Base-by-base conservation (phyloP, 495 filamentous ascomycete species). In the Collariella sp. region DNA sequence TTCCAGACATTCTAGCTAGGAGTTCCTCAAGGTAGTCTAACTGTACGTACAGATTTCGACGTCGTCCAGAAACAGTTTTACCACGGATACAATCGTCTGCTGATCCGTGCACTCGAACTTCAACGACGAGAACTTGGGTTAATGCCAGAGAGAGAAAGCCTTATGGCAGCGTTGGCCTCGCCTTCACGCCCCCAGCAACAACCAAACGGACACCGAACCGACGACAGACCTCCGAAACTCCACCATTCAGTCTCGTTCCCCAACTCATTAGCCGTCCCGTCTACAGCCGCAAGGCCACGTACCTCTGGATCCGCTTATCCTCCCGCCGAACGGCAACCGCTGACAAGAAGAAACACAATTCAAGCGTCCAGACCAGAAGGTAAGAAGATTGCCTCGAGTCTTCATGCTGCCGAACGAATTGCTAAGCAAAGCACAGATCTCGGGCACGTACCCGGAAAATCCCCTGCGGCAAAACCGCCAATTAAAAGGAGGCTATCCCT, bases 41-140 rank as follows among this genome's bases (percentile, higher is more conserved):
- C 7, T 16, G 9, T 11, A n/a, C 15, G 5, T n/a, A 24, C 35
- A 56, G 54, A 50, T 31, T 55, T 66, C 19, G 59, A 66, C 5
- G 16, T 54, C 2, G 29, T 68, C 1, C 59, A 64, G 26, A 55
- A 51, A 12, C 59, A 66, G 16, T 68, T 68, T 31, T 68, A 68
- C 43, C 44, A 55, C 5, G 65, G 65, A 7, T 68, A 68, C 50
- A 64, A 68, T 36, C 55, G 57, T 24, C 57, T 68, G 1, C 23
- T 67, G 3, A 46, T 60, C n/a, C 54, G 61, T 4, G 65, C 65
- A 0, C 50, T 67, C 2, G 61, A 67, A 39, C 40, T 67, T 2
- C 63, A 66, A 18, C 54, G 59, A 1, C 53, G 54, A 13, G 60
- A 66, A 47, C 56, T 60, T 26, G 58, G 29, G 1, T 41, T 46